phyloP scores from a whole-genome alignment of 2,329 filamentous ascomycete genomes.

The Ascomycota sp. region DNA sequence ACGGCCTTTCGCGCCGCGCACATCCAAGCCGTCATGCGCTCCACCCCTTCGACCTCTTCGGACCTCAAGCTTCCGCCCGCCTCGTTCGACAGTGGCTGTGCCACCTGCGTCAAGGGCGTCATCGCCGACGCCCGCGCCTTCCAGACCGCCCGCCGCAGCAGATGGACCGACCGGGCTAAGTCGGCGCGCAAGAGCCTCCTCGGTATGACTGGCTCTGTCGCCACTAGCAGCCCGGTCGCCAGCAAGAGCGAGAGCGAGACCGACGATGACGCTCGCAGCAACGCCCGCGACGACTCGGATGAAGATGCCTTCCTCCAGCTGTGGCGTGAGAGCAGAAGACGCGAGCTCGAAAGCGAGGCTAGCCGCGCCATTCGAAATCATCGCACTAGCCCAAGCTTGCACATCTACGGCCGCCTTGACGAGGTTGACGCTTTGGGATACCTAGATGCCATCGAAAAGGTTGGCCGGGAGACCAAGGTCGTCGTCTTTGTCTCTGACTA shows the following conservation, averaged over 20 bases:
- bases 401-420: constrained; percentile 61
- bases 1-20: constrained; percentile 29
- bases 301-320: constrained; percentile 66
- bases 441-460: constrained; percentile 89
- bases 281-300: constrained; percentile 40
- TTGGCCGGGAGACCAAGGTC: constrained; percentile 58
- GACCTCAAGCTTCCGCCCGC: constrained; percentile 40
- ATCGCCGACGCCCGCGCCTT: constrained; percentile 68
- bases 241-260: constrained; percentile 24
- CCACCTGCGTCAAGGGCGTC: constrained; percentile 71
- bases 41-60: constrained; percentile 24
- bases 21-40: constrained; percentile 45
- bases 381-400: constrained; percentile 55
- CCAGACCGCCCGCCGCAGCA: constrained; percentile 41
- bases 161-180: constrained; percentile 31
- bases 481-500: constrained; percentile 88
- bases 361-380: constrained; percentile 35
- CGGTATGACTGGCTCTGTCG: no score
- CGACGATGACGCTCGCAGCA: constrained; percentile 21
- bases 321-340: constrained; percentile 66
- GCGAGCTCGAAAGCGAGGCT: constrained; percentile 50
- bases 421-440: constrained; percentile 80
- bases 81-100: constrained; percentile 44
- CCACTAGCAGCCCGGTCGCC: constrained; percentile 12
- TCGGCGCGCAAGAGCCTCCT: constrained; percentile 35